Base-by-base conservation (phyloP, 2,329 filamentous ascomycete genomes). In the Fusarium sp. region DNA sequence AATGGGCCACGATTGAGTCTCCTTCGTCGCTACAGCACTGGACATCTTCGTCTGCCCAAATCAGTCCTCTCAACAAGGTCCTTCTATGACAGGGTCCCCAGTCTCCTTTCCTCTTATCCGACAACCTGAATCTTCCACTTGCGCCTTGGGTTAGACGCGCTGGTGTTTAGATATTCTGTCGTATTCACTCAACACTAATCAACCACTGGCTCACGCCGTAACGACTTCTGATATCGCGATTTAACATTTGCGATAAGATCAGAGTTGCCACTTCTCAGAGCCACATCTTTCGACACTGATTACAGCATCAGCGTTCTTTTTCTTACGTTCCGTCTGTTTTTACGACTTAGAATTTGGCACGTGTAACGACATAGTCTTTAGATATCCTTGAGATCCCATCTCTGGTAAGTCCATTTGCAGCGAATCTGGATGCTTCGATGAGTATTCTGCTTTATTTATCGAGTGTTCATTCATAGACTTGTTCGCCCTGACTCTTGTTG, bases 131-230 rank as follows among this genome's bases (percentile, higher is more conserved):
- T 72, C 63, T 75, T 77, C 70, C 74, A 46, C 78, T 80, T 78
- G 75, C 76, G 76, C 76, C 77, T 76, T 78, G 78, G 79, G 74
- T 80, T 83, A 83, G 81, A 83, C 79, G 79, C 79, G 75, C 78
- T 78, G 80, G 78, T 76, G 66, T 80, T 82, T 83, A 83, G 82
- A 83, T 79, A 78, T 75, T 69, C 68, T 73, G 51, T 62, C 57
- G 57, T 66, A 67, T 62, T 63, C 58, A 45, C 52, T 60, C 65
- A 74, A 74, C 72, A 74, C 72, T 78, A 73, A 76, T 79, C 73
- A 74, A 63, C 69, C 72, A 70, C 59, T 64, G 71, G 68, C 65
- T 73, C 70, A 65, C 60, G 57, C 65, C 65, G 69, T 37, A 64
- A 33, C 69, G 68, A n/a, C 69, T 58, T 60, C 52, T 42, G 65